Evolutionary conservation across 169 alveolate genomes (phyloP), one percentile per base, ranked within the genome.

Genomic region (Theileria parva): DNA sequence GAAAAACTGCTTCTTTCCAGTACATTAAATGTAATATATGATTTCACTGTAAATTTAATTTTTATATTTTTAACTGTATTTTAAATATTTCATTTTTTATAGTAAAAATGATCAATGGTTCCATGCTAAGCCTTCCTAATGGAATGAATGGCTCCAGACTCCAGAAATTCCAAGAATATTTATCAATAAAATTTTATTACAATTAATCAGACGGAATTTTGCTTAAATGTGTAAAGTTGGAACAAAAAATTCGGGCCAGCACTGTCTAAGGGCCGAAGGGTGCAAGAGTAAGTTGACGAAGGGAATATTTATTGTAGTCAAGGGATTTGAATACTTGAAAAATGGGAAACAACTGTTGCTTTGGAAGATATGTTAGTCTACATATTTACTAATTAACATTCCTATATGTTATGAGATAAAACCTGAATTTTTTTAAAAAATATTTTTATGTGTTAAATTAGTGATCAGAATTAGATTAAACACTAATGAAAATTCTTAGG

Each of bases 321-420:
- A 44, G 53, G 53, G 53, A 44, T 44, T 44, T 44, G 53, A 44
- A 44, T 44, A 44, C 53, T 44, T 13, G 17, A 7, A 73, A 34
- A 0, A 83, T 83, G 89, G 89, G 89, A 44, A 83, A 83, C 19
- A 23, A 30, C 19, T 83, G 89, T 30, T 83, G 89, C 81, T 63
- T 69, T 55, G 89, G 89, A 39, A 57, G 89, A 8, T 59, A 61
- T 27, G 89, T 83, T 53, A 60, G 89, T 83, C 51, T 63, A 6
- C 32, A 4, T 44, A 44, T 11, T 44, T 44, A 44, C 17, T 44
- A 44, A 44, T 44, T 1, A 44, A 44, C 53, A 44, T 44, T 44
- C 53, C 53, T 44, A 44, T 44, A 44, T 44, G 2, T 44, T 7
- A 7, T 7, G 53, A 11, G 53, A 44, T 44, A 8, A 44, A 44